phyloP scores from a whole-genome alignment of 208 protist species.

The Leishmania tarentolae region DNA sequence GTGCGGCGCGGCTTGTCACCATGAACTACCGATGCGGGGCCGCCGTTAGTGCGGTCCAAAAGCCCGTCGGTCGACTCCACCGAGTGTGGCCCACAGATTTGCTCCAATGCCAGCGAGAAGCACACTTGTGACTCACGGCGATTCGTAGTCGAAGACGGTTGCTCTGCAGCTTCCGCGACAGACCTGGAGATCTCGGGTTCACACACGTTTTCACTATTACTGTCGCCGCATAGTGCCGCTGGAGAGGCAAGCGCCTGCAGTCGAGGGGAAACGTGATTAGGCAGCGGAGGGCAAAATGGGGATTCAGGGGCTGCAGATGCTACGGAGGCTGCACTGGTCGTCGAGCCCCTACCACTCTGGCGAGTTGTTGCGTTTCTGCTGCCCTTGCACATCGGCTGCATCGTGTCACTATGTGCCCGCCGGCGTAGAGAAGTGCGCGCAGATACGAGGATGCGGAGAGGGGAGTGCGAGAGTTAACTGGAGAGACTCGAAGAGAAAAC shows the following conservation, averaged over 20 bases:
- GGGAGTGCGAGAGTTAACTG: neutral
- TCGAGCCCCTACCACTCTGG: neutral
- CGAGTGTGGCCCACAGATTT: neutral
- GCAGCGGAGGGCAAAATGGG: neutral
- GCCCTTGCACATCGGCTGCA: neutral
- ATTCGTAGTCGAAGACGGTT: neutral
- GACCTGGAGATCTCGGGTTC: neutral
- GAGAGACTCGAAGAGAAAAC: neutral
- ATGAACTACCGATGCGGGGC: neutral
- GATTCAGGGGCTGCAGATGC: neutral
- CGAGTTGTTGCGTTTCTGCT: neutral
- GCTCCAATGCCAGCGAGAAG: constrained; percentile 8
- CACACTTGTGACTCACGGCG: constrained; percentile 4
- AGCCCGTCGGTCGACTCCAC: neutral
- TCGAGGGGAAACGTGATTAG: neutral
- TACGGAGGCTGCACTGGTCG: neutral
- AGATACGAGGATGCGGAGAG: neutral
- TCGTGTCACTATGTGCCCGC: neutral
- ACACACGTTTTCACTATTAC: neutral
- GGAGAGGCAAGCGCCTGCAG: neutral
- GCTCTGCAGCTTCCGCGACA: neutral
- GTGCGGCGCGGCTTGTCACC: neutral
- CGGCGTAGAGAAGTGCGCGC: neutral
- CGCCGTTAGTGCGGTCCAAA: neutral
- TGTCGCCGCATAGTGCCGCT: neutral